Percentiles rank a stretch among this genome's conserved stretches.
These are phyloP conservation scores for Dothideomycetes sp. DNA, from an alignment of 2,329 filamentous ascomycete species.

Conservation along the genomic window DNA sequence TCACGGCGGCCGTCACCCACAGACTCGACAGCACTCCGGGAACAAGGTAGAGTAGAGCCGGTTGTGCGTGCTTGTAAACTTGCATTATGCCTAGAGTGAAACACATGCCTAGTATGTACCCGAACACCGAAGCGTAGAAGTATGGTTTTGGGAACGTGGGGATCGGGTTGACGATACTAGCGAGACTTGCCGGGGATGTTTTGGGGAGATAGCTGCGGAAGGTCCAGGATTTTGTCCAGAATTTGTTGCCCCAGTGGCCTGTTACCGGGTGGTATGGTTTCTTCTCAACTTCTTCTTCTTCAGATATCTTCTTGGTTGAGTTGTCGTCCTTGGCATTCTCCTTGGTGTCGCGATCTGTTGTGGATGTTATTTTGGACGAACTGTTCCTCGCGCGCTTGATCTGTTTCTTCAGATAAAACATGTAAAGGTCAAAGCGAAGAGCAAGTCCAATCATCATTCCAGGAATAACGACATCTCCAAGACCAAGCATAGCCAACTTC, in stretches of 20 bases:
- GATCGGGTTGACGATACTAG: conserved; percentile 12
- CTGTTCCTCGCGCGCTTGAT: conserved; percentile 22
- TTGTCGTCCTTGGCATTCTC: conserved; percentile 23
- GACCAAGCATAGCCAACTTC: conserved; percentile 63
- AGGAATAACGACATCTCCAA: conserved; percentile 90
- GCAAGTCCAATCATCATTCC: conserved; percentile 84
- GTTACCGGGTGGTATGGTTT: conserved; percentile 42
- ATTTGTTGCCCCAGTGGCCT: conserved; percentile 71
- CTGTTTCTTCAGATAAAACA: conserved; percentile 66
- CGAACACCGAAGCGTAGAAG: conserved; percentile 66
- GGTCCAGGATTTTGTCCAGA: conserved; percentile 54
- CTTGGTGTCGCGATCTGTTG: conserved; percentile 33
- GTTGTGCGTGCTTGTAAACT: conserved; percentile 72
- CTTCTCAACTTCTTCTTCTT: conserved; percentile 25
- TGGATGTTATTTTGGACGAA: conserved; percentile 29
- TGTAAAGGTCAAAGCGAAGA: conserved; percentile 81
- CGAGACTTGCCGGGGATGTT: conserved; percentile 17
- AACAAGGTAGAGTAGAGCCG: conserved; percentile 84
- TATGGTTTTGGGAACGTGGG: conserved; percentile 69
- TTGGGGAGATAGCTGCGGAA: conserved; percentile 2
- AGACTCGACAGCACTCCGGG: conserved; percentile 68
- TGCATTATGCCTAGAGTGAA: conserved; percentile 68
- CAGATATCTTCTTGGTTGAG: conserved; percentile 13
- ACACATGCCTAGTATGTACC: conserved; percentile 71
- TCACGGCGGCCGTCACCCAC: conserved; percentile 62